phyloP scores from a whole-genome alignment of 148 eudicot species.

The Camellia sinensis region DNA sequence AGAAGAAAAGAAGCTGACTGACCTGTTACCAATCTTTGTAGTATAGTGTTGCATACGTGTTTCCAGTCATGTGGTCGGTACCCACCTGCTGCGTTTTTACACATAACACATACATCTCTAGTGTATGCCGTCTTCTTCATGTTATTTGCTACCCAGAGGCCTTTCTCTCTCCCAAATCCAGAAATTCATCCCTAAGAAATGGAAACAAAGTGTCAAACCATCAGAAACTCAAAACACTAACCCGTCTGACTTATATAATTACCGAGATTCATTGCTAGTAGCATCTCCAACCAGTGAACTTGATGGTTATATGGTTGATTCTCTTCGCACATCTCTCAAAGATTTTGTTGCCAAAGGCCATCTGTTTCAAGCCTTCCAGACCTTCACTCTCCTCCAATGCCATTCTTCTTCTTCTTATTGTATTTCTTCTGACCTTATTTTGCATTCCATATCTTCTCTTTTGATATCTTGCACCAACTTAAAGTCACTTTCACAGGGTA shows the following conservation, averaged over 20 bases:
- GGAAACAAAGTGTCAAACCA: slow-evolving; percentile 36
- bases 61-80: slow-evolving; percentile 18
- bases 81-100: neutral
- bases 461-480: slow-evolving; percentile 48
- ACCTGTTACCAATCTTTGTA: neutral
- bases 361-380: slow-evolving; percentile 50
- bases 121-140: slow-evolving; percentile 34
- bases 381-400: slow-evolving; percentile 41
- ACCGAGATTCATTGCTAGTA: slow-evolving; percentile 10
- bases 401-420: slow-evolving; percentile 26
- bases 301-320: slow-evolving; percentile 47
- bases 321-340: slow-evolving; percentile 49
- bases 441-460: slow-evolving; percentile 53
- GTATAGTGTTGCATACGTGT: neutral
- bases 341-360: slow-evolving; percentile 48
- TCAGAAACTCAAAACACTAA: slow-evolving; percentile 18
- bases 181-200: slow-evolving; percentile 45
- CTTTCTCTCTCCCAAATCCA: slow-evolving; percentile 35
- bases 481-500: slow-evolving; percentile 51
- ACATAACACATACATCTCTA: neutral
- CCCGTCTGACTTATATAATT: slow-evolving; percentile 14
- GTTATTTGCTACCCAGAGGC: slow-evolving; percentile 28
- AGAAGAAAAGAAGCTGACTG: neutral
- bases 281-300: slow-evolving; percentile 5
- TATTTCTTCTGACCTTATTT: slow-evolving; percentile 28